These are phyloP conservation scores for Sphaerulina vaccinii DNA, from an alignment of 2,329 filamentous ascomycete species.

Conservation along the genomic window DNA sequence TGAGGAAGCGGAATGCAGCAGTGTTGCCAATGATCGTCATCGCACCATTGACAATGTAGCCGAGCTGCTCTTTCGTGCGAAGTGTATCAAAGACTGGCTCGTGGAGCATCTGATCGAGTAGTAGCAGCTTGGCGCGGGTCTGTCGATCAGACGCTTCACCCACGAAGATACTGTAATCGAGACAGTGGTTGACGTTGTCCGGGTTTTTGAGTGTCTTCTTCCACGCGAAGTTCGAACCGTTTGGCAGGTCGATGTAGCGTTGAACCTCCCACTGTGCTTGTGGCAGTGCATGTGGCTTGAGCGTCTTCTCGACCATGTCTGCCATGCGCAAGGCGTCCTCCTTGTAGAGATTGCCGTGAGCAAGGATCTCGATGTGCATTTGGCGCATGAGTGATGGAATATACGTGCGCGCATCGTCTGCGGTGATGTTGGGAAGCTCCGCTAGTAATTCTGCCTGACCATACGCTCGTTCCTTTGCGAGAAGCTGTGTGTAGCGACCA, in stretches of 20 bases:
- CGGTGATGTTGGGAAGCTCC: conserved; percentile 72
- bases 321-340: conserved; percentile 86
- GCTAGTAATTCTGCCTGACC: conserved; percentile 76
- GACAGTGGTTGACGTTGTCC: conserved; percentile 69
- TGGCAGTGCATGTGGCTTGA: conserved; percentile 73
- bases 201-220: conserved; percentile 78
- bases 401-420: conserved; percentile 72
- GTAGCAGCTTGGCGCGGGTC: conserved; percentile 71
- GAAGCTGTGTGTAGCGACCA: conserved; percentile 75
- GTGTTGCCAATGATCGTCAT: conserved; percentile 72
- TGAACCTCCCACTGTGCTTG: conserved; percentile 75
- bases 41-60: conserved; percentile 91
- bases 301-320: conserved; percentile 72
- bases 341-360: conserved; percentile 90
- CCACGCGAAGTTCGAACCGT: conserved; percentile 80
- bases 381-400: conserved; percentile 78
- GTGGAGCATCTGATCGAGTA: conserved; percentile 86
- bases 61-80: conserved; percentile 93
- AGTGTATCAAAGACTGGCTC: conserved; percentile 94
- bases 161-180: conserved; percentile 49
- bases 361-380: conserved; percentile 81
- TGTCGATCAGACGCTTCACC: conserved; percentile 58
- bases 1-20: conserved; percentile 76
- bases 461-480: conserved; percentile 74
- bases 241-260: conserved; percentile 73